phyloP scores from a whole-genome alignment of 228 moss, liverwort and hornwort genomes.

The Sphagnum magellanicum region DNA sequence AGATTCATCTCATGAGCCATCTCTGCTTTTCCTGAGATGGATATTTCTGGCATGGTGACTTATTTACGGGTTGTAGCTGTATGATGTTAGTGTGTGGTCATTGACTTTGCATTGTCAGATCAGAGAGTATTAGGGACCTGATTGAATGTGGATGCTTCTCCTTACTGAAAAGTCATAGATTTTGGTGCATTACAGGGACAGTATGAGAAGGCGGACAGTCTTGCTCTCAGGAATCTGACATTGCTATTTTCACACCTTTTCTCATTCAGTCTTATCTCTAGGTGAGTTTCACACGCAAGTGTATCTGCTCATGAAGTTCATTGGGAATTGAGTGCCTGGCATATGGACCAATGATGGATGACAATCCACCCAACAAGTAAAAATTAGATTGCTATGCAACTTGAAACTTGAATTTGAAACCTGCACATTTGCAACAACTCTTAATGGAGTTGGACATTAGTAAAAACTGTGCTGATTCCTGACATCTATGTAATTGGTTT shows the following conservation, averaged over 20 bases:
- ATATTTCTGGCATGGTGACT: neutral
- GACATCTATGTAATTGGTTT: too few species aligned
- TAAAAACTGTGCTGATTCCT: too few species aligned
- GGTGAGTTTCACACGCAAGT: constrained; percentile 17
- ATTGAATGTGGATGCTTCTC: neutral
- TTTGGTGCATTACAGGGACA: constrained; percentile 49
- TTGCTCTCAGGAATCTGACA: constrained; percentile 77
- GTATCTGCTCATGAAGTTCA: too few species aligned
- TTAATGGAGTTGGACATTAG: too few species aligned
- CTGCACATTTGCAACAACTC: too few species aligned
- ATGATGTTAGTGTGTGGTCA: too few species aligned
- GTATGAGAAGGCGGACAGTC: constrained; percentile 68
- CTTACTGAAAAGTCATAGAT: neutral
- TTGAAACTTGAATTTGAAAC: too few species aligned
- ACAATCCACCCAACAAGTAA: too few species aligned
- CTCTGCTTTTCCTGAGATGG: neutral
- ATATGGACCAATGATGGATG: too few species aligned
- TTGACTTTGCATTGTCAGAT: too few species aligned
- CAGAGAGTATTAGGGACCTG: neutral
- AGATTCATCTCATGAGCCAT: neutral
- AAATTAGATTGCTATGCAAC: too few species aligned
- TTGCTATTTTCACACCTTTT: constrained; percentile 78
- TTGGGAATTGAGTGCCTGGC: too few species aligned
- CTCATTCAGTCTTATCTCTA: constrained; percentile 67
- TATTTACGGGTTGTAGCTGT: neutral